Base-by-base conservation (phyloP, 345 rosid species). In the Corymbia maculata region DNA sequence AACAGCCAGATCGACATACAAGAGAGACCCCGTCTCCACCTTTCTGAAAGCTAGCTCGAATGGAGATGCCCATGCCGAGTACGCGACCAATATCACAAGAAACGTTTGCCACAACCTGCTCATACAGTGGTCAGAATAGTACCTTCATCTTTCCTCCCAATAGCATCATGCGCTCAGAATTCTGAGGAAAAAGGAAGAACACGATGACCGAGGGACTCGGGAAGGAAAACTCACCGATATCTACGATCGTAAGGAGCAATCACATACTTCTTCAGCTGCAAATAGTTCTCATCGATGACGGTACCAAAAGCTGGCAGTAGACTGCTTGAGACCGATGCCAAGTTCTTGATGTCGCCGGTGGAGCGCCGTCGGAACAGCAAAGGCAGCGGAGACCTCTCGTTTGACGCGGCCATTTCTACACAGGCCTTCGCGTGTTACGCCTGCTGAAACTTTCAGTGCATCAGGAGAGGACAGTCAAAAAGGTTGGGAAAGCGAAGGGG, bases 61-160 rank as follows among this genome's bases (percentile, higher is more conserved):
- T 3, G 93, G 92, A 28, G 99, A 94, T 75, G 96, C 95, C 99
- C 99, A 98, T n/a, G 98, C 96, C 1, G 98, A 96, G 94, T 98
- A 96, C 2, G 94, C 89, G 87, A 96, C 98, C 87, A 98, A 88
- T 30, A 89, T 89, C 88, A 96, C 98, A 45, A 98, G 93, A 85
- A 93, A 93, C 17, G 97, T 91, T 85, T 96, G 97, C 99, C 99
- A 96, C 92, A 89, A 90, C 89, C 99, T 96, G 89, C 94, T 86
- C 51, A 32, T 19, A 42, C 84, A 0, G 55, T 14, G 86, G 11
- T 61, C 68, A 26, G 68, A 61, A 61, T 36, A 51, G 22, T 12
- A 53, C 26, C 51, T 53, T 68, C 13, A 52, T 85, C 26, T 30
- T 57, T 32, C 64, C 87, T 28, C 61, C 55, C 64, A 4, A 32